Base-by-base conservation (phyloP, 176 grass and related monocot species). In the Ensete glaucum region DNA sequence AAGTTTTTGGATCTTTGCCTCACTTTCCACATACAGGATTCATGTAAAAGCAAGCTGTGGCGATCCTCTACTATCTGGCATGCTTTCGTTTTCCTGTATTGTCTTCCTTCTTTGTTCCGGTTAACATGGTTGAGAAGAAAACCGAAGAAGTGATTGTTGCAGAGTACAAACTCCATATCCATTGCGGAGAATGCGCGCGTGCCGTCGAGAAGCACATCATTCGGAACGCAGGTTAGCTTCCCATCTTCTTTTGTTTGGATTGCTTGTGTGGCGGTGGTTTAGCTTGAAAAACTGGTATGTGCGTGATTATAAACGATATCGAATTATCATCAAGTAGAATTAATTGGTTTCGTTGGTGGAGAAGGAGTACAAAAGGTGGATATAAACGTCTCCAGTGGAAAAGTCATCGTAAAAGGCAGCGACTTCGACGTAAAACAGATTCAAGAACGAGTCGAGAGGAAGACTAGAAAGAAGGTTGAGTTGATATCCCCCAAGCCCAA, bases 281-380 rank as follows among this genome's bases (percentile, higher is more conserved):
- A 43, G 34, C 34, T 43, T 6, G 4, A 0, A 43, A 23, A 0
- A n/a, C 34, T 43, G 3, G 4, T 4, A 43, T 43, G 34, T 43
- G 3, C 5, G 34, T 43, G 34, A 53, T 9, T 11, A 72, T 53
- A 4, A 11, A 1, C 9, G 3, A 14, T 53, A 11, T 11, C 15
- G 15, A n/a, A 8, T 71, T 13, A 26, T 55, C 6, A 24, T 13
- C 11, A 7, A 27, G 17, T 14, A 9, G 1, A 11, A 10, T 11
- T n/a, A 9, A n/a, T 62, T 76, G 26, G 8, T 26, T 20, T 25
- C 50, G 1, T 12, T 11, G 4, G 24, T 8, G 9, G 21, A 14
- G 1, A 72, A 99, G 90, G 95, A 53, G 82, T 99, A 52, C 73
- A 74, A 6, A 89, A 99, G 82, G 95, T 99, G 75, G 89, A 91